Percentiles rank a stretch among this genome's conserved stretches.
Evolutionary conservation across 1,139 yeast species (phyloP).

Genomic region (Scheffersomyces segobiensis): DNA sequence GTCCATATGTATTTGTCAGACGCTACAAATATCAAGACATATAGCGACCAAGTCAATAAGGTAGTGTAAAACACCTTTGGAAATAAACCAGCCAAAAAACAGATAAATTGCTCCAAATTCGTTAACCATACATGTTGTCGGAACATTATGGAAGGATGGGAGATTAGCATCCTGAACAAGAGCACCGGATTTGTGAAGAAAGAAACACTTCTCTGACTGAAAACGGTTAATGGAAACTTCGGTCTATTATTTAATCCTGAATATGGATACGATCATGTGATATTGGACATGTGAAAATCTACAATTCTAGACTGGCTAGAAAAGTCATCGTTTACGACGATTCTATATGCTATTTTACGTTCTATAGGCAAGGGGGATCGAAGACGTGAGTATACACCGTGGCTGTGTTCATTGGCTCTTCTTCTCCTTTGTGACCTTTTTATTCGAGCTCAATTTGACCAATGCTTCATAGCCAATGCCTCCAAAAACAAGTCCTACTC

Average conservation of each 20-base stretch:
- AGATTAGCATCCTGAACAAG: slow-evolving; percentile 5
- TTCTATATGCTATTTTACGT: not conserved
- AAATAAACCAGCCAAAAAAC: slow-evolving; percentile 50
- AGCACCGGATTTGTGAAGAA: not conserved
- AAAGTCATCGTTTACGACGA: not conserved
- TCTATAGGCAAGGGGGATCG: not conserved
- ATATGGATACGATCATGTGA: not conserved
- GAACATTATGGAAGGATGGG: slow-evolving; percentile 11
- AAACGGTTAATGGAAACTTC: not conserved
- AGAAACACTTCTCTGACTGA: not conserved
- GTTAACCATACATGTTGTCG: slow-evolving; percentile 6
- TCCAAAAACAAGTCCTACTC: slow-evolving; percentile 75
- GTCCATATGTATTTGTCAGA: slow-evolving; percentile 18
- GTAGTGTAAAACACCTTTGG: slow-evolving; percentile 60
- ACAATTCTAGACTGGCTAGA: not conserved
- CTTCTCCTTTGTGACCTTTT: slow-evolving; percentile 1
- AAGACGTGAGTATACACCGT: not conserved
- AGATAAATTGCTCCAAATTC: slow-evolving; percentile 34
- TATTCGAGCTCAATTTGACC: slow-evolving; percentile 10
- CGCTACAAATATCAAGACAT: slow-evolving; percentile 30
- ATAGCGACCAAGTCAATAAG: slow-evolving; percentile 60
- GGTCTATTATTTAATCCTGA: not conserved
- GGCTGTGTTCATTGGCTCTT: not conserved
- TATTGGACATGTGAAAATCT: not conserved
- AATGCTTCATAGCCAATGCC: slow-evolving; percentile 76